These are phyloP conservation scores for Sordaria brevicollis DNA, from an alignment of 495 filamentous ascomycete species.

Conservation along the genomic window DNA sequence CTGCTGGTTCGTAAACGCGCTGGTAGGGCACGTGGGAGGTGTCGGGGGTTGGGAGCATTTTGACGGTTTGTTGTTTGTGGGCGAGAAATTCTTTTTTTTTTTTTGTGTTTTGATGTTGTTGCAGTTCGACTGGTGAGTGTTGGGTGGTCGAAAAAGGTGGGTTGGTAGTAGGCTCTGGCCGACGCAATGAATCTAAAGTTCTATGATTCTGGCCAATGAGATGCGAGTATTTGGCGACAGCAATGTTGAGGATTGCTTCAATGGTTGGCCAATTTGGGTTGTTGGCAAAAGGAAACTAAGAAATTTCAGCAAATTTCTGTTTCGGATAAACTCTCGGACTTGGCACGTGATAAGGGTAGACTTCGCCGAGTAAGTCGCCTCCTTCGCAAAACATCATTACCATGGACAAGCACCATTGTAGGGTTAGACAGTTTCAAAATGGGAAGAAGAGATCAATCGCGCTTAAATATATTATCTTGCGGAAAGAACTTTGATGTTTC, in stretches of 20 bases:
- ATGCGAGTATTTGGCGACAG: not conserved
- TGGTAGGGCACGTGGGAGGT: slow-evolving; percentile 82
- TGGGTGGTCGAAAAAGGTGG: not conserved
- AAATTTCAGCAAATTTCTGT: not conserved
- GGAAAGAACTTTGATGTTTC: not conserved
- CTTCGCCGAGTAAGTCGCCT: not conserved
- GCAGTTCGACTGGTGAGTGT: no score
- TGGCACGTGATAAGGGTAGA: not conserved
- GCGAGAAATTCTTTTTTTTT: not conserved
- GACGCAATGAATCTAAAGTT: not conserved
- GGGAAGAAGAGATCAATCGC: not conserved
- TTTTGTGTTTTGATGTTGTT: not conserved
- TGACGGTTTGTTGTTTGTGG: not conserved
- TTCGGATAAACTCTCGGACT: not conserved
- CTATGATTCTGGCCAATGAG: not conserved
- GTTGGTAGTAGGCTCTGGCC: not conserved
- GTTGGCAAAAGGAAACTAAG: not conserved
- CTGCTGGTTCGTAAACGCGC: slow-evolving; percentile 84
- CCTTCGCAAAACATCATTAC: not conserved
- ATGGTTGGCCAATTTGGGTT: not conserved
- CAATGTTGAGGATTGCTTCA: not conserved
- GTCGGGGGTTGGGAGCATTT: slow-evolving; percentile 84
- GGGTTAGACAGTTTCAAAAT: not conserved
- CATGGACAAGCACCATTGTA: not conserved
- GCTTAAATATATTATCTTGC: not conserved